phyloP scores from a whole-genome alignment of 2,329 filamentous ascomycete species.

The Paradendryphiella salina region DNA sequence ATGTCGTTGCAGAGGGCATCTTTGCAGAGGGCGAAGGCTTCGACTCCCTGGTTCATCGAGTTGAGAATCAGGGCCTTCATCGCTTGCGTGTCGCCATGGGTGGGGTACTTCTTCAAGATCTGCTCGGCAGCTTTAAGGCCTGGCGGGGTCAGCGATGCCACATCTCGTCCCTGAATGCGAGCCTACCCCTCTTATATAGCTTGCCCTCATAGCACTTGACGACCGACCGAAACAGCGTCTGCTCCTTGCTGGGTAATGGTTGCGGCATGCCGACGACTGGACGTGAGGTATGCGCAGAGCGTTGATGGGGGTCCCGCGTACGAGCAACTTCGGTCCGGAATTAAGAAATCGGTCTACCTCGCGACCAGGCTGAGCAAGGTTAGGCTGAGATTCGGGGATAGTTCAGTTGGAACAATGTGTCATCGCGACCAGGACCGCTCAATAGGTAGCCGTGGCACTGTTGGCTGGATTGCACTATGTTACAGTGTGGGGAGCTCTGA shows the following conservation, averaged over 20 bases:
- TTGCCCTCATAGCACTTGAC: slow-evolving; percentile 98
- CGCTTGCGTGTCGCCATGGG: slow-evolving; percentile 96
- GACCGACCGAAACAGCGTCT: slow-evolving; percentile 88
- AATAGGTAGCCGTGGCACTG: slow-evolving; percentile 6
- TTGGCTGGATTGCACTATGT: slow-evolving; percentile 25
- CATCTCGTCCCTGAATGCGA: slow-evolving; percentile 8
- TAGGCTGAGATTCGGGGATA: slow-evolving; percentile 3
- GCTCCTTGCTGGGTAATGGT: slow-evolving; percentile 81
- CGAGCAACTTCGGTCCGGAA: slow-evolving; percentile 20
- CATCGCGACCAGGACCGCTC: slow-evolving; percentile 15
- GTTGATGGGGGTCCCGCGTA: slow-evolving; percentile 14
- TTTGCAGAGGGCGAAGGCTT: slow-evolving; percentile 92
- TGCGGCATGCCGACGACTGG: slow-evolving; percentile 64
- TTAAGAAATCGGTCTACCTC: slow-evolving; percentile 6
- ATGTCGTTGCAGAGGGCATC: slow-evolving; percentile 92
- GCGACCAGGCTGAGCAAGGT: background rate
- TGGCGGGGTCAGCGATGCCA: slow-evolving; percentile 41
- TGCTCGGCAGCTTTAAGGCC: slow-evolving; percentile 95
- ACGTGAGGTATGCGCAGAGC: slow-evolving; percentile 10
- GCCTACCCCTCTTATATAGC: slow-evolving; percentile 84
- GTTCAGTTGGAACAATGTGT: slow-evolving; percentile 10
- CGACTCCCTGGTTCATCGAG: slow-evolving; percentile 85
- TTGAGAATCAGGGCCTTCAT: slow-evolving; percentile 99
- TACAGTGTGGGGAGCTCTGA: slow-evolving; percentile 40
- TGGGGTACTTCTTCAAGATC: slow-evolving; percentile 91